Evolutionary conservation across 208 protist genomes (phyloP), one percentile per base, ranked within the genome.

Genomic region (Leishmania amazonensis): DNA sequence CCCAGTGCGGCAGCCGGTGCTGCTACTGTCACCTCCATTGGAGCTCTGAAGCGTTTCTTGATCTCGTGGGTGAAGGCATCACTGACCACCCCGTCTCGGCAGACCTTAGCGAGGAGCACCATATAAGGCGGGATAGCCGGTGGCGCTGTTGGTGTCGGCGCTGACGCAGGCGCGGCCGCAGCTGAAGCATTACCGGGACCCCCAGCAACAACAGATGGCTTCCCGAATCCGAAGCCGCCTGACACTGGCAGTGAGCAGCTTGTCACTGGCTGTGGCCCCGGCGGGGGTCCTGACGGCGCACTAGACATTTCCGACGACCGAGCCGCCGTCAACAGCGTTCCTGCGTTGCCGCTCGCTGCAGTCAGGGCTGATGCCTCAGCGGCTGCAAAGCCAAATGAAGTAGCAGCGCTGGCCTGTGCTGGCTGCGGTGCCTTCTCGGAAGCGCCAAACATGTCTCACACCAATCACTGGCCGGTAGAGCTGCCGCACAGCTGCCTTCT

Each of bases 1-100:
- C 24, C 24, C 57, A 31, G 57, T 62, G 28, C 78, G 21, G 5
- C 51, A 1, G 70, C 15, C 28, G 75, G 47, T 0, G 68, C 40
- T 28, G 73, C 51, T 72, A 72, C 42, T 45, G 67, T 81, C 57
- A 87, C 64, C 28, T 77, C 71, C 81, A 92, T 93, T 6, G 92
- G 89, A 4, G 81, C 71, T 19, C 80, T 58, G 65, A 96, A 89
- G 65, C 88, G 81, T 70, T 80, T 83, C 75, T 88, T 90, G 24
- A 96, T 85, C 19, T 91, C 87, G 6, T 86, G 73, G 2, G 65
- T 70, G 15, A 90, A 81, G 45, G 83, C 85, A 1, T 85, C 81
- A 54, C 73, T 86, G 67, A 90, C 58, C 8, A 74, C 49, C 17
- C 88, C 85, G 7, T 89, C 87, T 45, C 84, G 83, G 31, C 70